Evolutionary conservation across 352 stramenopile genomes (phyloP).

Genomic region (Globisporangium nagaii): DNA sequence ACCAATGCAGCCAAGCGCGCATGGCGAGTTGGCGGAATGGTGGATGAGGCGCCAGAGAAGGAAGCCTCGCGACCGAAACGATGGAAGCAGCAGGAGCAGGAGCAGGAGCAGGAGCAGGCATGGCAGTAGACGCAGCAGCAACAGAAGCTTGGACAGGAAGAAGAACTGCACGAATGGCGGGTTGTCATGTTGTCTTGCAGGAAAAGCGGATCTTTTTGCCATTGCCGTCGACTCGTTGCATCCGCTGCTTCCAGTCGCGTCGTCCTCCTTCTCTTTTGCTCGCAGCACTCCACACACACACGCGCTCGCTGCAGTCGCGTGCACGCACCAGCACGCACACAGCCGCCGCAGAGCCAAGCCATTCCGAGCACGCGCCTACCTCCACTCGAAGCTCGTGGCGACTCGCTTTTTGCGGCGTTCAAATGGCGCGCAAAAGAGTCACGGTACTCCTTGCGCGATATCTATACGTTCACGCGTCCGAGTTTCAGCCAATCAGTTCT

Average conservation of each 20-base stretch:
- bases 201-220: no score
- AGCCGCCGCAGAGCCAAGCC: no score
- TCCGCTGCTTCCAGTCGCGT: no score
- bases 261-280: no score
- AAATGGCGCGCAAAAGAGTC: background rate
- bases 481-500: constrained; percentile 6
- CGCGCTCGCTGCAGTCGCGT: background rate
- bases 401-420: no score
- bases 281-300: no score
- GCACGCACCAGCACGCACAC: no score
- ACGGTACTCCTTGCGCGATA: background rate
- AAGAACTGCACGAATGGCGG: no score
- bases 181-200: no score
- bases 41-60: constrained; percentile 6
- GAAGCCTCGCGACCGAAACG: background rate
- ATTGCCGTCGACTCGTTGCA: no score
- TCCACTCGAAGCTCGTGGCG: no score
- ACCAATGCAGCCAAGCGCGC: background rate
- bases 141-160: background rate
- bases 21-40: background rate
- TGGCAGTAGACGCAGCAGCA: background rate
- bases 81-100: background rate
- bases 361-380: no score
- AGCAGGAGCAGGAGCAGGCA: background rate
- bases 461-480: background rate